phyloP scores from a whole-genome alignment of 1,139 yeast species.

The Arxiozyma bovina region DNA sequence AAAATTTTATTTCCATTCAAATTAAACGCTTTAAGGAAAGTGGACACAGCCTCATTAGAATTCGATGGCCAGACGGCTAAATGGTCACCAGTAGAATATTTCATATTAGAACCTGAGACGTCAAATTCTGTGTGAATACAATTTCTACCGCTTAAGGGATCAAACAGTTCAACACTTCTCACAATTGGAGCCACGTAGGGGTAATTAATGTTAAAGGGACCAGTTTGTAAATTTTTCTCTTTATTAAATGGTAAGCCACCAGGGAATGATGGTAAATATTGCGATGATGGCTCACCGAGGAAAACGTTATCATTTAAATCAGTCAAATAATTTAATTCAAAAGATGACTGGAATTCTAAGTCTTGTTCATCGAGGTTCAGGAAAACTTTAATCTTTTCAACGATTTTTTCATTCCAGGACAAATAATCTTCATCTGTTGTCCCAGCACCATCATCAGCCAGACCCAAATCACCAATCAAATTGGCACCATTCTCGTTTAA shows the following conservation, averaged over 20 bases:
- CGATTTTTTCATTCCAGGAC: constrained; percentile 79
- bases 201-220: constrained; percentile 77
- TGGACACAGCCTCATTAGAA: constrained; percentile 59
- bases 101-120: constrained; percentile 61
- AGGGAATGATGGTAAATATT: constrained; percentile 42
- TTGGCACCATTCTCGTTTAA: constrained; percentile 56
- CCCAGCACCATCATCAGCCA: constrained; percentile 93
- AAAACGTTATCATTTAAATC: constrained; percentile 45
- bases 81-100: constrained; percentile 93
- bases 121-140: constrained; percentile 91
- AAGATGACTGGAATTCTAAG: constrained; percentile 64
- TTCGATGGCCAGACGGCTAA: constrained; percentile 92
- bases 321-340: constrained; percentile 37
- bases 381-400: constrained; percentile 56
- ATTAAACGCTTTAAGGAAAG: constrained; percentile 56
- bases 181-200: constrained; percentile 74
- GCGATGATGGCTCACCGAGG: constrained; percentile 74
- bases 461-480: constrained; percentile 64
- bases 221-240: constrained; percentile 38
- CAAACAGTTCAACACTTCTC: constrained; percentile 59
- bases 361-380: constrained; percentile 65
- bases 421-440: constrained; percentile 92
- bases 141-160: constrained; percentile 45
- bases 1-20: constrained; percentile 52
- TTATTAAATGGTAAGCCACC: constrained; percentile 25